These are phyloP conservation scores for Tirmania nivea DNA, from an alignment of 495 filamentous ascomycete species.

Conservation along the genomic window DNA sequence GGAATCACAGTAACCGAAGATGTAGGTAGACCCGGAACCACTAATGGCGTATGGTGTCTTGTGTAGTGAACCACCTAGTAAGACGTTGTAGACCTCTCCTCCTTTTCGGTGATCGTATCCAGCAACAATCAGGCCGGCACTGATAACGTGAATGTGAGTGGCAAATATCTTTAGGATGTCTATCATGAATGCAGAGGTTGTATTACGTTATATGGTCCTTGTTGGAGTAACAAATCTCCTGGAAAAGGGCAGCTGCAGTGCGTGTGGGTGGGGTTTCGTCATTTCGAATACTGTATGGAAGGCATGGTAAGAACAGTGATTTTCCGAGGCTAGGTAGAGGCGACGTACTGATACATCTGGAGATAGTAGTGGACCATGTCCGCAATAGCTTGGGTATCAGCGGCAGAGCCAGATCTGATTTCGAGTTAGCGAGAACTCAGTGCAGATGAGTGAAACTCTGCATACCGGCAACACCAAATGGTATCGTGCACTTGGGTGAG, in stretches of 20 bases:
- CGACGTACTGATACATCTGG: constrained; percentile 46
- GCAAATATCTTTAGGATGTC: neutral
- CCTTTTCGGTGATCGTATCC: constrained; percentile 86
- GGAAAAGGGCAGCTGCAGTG: constrained; percentile 82
- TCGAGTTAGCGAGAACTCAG: neutral
- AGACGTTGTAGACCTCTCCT: constrained; percentile 92
- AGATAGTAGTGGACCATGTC: constrained; percentile 95
- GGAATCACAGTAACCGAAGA: constrained; percentile 94
- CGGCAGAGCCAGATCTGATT: constrained; percentile 62
- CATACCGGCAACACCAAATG: constrained; percentile 81
- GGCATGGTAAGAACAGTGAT: neutral
- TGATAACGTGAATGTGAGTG: constrained; percentile 16
- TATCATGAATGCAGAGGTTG: constrained; percentile 27
- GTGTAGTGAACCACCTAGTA: constrained; percentile 88
- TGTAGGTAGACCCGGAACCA: constrained; percentile 94
- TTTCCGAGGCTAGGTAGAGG: neutral
- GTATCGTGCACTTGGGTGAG: constrained; percentile 95
- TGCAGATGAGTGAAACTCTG: neutral
- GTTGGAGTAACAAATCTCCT: constrained; percentile 92
- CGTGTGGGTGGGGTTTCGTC: constrained; percentile 77
- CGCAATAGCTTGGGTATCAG: constrained; percentile 92
- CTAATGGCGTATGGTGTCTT: constrained; percentile 92
- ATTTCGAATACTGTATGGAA: constrained; percentile 39
- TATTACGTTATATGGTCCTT: constrained; percentile 47
- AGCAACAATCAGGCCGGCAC: constrained; percentile 92